Evolutionary conservation across 257 asterid genomes (phyloP).

Genomic region (Gentiana straminea): DNA sequence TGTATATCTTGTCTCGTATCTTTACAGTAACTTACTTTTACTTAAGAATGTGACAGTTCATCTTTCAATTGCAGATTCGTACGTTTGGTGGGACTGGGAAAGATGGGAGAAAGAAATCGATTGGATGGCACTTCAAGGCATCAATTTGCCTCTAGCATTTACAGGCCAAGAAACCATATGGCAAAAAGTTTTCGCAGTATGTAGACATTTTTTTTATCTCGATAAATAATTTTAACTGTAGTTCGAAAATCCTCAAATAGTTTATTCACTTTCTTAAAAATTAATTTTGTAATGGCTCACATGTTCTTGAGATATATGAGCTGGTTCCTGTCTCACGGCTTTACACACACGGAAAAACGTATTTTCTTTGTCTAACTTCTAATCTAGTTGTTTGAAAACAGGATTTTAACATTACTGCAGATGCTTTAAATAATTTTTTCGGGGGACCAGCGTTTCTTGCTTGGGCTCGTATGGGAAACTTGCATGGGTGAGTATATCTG

Average conservation of each 20-base stretch:
- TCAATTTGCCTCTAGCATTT: conserved; percentile 86
- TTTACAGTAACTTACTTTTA: too few species aligned
- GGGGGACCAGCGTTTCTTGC: conserved; percentile 99
- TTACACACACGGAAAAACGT: background rate
- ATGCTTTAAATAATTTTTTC: conserved; percentile 65
- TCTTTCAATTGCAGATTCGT: conserved; percentile 58
- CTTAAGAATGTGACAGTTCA: background rate
- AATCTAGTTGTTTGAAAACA: conserved; percentile 22
- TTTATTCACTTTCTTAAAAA: too few species aligned
- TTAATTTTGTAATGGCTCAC: too few species aligned
- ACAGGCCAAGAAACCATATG: conserved; percentile 95
- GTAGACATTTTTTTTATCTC: conserved; percentile 8
- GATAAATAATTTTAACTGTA: too few species aligned
- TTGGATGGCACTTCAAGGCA: conserved; percentile 98
- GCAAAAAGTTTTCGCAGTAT: conserved; percentile 88
- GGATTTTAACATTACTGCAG: conserved; percentile 61
- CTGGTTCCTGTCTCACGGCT: too few species aligned
- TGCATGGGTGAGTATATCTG: conserved; percentile 52
- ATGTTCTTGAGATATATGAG: too few species aligned
- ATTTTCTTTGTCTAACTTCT: conserved; percentile 7
- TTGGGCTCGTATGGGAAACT: conserved; percentile 99
- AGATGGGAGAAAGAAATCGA: conserved; percentile 99
- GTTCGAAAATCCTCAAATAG: too few species aligned
- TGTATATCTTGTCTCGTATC: too few species aligned
- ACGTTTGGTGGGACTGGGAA: conserved; percentile 99